Evolutionary conservation across 192 early-diverging fungal species (phyloP), one percentile per base, ranked within the genome.

Genomic region (Rhizoclosmatium globosum): DNA sequence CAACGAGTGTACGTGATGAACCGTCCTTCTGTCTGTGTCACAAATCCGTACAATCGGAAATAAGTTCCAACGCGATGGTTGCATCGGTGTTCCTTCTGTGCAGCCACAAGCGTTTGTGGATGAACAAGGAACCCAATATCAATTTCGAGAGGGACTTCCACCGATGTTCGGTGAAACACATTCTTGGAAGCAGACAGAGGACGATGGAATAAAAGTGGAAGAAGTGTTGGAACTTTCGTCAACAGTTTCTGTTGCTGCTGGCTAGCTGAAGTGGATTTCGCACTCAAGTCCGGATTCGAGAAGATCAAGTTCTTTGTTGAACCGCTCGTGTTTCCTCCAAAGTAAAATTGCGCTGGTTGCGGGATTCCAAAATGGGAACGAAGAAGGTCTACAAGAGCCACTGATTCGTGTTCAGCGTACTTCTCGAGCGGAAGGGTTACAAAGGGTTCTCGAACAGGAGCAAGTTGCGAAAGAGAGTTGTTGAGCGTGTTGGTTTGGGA

Each of bases 1-100:
- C 79, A 76, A 9, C 84, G 64, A 23, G 86, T 82, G 65, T 87
- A 87, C 4, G 79, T 71, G 47, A 87, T 46, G 69, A 80, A 87
- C 43, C 83, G 70, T 17, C 82, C 83, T 56, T 85, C 77, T 31
- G 80, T 79, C 68, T 87, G 84, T 17, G 86, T 87, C 38, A 84
- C 81, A 72, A 87, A 85, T 13, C 82, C 83, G 69, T 87, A 84
- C 23, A 87, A 74, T 19, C 76, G 64, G 64, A 84, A 87, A 38
- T 84, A 83, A 13, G 86, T 85, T 3, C 62, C 46, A 43, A 23
- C 48, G 6, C 50, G 47, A 17, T 19, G 11, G 1, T 68, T 57
- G 31, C 31, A 31, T 31, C 31, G 31, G 21, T 79, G 64, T 42
- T 69, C 71, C 67, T 38, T 46, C 23, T 61, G 56, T 39, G 69